phyloP scores from a whole-genome alignment of 1,284 basidiomycete species.

The Cryptococcus sp. region DNA sequence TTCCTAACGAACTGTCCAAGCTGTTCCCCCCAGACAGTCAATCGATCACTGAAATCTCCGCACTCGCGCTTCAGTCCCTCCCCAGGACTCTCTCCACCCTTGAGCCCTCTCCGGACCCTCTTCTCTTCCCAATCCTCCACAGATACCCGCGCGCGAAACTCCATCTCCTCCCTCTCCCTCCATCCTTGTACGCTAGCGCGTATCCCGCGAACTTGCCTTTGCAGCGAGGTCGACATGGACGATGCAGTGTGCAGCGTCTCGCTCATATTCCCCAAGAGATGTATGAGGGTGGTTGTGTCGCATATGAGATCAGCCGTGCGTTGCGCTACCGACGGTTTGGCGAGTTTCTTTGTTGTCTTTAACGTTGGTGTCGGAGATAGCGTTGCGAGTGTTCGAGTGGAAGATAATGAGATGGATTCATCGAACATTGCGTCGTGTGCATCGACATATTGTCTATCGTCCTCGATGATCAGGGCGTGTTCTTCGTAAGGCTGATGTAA shows the following conservation, averaged over 20 bases:
- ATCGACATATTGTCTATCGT: slow-evolving; percentile 3
- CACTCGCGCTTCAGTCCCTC: slow-evolving; percentile 2
- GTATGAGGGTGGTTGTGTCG: slow-evolving; percentile 1
- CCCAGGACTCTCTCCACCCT: neutral
- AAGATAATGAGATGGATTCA: neutral
- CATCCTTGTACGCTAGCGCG: slow-evolving; percentile 13
- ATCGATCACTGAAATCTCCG: slow-evolving; percentile 3
- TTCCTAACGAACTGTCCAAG: neutral
- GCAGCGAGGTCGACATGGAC: slow-evolving; percentile 14
- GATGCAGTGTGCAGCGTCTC: slow-evolving; percentile 18
- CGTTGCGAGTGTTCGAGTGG: neutral
- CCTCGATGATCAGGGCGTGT: slow-evolving; percentile 2
- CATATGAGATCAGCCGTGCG: neutral
- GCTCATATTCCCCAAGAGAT: slow-evolving; percentile 6
- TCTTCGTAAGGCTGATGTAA: too few species aligned
- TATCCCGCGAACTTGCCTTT: slow-evolving; percentile 19
- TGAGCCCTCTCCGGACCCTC: slow-evolving; percentile 11
- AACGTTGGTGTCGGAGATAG: neutral
- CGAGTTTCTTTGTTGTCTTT: neutral
- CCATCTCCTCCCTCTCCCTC: slow-evolving; percentile 17
- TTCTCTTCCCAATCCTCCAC: slow-evolving; percentile 18
- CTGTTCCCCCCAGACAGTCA: slow-evolving; percentile 4
- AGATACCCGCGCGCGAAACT: slow-evolving; percentile 5
- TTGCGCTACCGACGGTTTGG: neutral
- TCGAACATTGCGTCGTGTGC: slow-evolving; percentile 5